Conservation (phyloP, 495 filamentous ascomycete species). For the Aspergillus hancockii region DNA sequence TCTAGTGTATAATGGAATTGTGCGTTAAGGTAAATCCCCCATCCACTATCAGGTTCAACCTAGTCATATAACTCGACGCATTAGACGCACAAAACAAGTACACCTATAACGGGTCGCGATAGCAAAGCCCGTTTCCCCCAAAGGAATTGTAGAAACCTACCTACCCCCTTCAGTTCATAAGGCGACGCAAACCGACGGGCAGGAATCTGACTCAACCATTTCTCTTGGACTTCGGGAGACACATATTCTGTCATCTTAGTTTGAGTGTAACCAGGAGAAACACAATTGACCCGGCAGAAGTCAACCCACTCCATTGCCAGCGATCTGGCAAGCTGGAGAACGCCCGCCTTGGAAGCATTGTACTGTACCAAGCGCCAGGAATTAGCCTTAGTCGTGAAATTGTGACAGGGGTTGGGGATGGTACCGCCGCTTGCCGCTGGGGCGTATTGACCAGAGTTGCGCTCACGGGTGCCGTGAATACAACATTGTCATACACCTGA, state of each 20-base stretch:
- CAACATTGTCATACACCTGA: constrained; percentile 41
- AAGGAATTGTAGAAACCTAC: too few relatives aligned
- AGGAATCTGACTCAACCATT: constrained; percentile 31
- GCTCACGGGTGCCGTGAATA: constrained; percentile 45
- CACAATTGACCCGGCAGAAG: constrained; percentile 41
- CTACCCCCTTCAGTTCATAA: constrained; percentile 32
- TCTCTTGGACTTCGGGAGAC: constrained; percentile 21
- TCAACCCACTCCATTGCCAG: constrained; percentile 37
- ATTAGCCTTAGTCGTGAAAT: too few relatives aligned
- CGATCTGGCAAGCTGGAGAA: constrained; percentile 32
- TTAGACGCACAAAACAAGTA: too few relatives aligned
- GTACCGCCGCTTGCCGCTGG: constrained; percentile 42
- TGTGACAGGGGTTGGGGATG: too few relatives aligned
- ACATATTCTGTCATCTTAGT: constrained; percentile 33
- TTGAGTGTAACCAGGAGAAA: constrained; percentile 44
- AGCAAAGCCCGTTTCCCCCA: too few relatives aligned
- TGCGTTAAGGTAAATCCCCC: too few relatives aligned
- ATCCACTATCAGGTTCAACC: too few relatives aligned
- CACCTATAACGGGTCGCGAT: too few relatives aligned
- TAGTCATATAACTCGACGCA: too few relatives aligned
- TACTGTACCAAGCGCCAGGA: too few relatives aligned
- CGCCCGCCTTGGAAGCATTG: constrained; percentile 38
- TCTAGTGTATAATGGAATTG: too few relatives aligned
- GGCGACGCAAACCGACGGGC: constrained; percentile 26
- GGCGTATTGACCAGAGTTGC: constrained; percentile 47